These are phyloP conservation scores for Aspergillus sclerotiicarbonarius DNA, from an alignment of 495 filamentous ascomycete genomes.

Conservation along the genomic window DNA sequence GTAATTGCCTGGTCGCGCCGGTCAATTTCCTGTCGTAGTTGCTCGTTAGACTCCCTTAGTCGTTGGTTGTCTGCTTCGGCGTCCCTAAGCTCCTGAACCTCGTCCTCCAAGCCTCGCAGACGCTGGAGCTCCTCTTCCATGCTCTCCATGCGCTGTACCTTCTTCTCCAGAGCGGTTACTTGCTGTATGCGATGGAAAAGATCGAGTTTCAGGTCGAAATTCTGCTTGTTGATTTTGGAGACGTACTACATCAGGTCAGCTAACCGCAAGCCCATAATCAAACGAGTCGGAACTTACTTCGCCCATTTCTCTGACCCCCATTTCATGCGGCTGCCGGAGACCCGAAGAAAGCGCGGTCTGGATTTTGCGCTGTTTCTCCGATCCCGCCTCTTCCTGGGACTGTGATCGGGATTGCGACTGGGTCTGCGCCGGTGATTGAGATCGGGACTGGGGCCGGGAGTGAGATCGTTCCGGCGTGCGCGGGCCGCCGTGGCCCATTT, in stretches of 20 bases:
- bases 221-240: constrained; percentile 75
- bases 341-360: constrained; percentile 26
- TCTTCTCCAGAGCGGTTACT: constrained; percentile 64
- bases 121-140: constrained; percentile 65
- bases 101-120: constrained; percentile 61
- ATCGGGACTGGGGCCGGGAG: constrained; percentile 14
- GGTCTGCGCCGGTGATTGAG: constrained; percentile 14
- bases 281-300: constrained; percentile 33
- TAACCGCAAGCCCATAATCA: neutral
- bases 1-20: constrained; percentile 74
- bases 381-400: constrained; percentile 31
- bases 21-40: constrained; percentile 66
- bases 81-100: constrained; percentile 59
- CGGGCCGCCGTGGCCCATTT: constrained; percentile 22
- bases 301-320: constrained; percentile 52
- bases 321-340: constrained; percentile 40
- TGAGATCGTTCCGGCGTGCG: constrained; percentile 33
- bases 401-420: constrained; percentile 24
- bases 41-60: constrained; percentile 58
- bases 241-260: constrained; percentile 37
- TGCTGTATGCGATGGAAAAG: constrained; percentile 69
- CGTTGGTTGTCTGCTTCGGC: constrained; percentile 49
- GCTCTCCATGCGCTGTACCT: constrained; percentile 64
- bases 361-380: constrained; percentile 35
- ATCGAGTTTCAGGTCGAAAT: constrained; percentile 87